These are phyloP conservation scores for Hansenula anomala DNA, from an alignment of 1,139 yeast genomes.

Conservation along the genomic window DNA sequence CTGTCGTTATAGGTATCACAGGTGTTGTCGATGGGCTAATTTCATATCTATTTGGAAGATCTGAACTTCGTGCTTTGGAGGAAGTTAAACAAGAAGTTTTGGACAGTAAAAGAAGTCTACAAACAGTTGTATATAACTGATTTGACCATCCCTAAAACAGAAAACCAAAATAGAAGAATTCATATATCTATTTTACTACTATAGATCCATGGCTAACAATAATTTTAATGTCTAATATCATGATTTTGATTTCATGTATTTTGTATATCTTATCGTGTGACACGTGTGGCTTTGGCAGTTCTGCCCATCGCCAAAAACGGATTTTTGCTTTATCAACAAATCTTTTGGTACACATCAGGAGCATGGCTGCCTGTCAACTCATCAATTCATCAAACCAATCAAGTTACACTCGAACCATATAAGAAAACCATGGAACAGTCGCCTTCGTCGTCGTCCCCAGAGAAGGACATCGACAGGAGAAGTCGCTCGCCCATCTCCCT, in stretches of 20 bases:
- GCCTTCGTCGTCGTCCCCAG: background rate
- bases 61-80: slow-evolving; percentile 69
- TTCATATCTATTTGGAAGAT: slow-evolving; percentile 72
- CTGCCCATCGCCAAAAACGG: background rate
- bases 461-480: background rate
- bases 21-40: slow-evolving; percentile 77
- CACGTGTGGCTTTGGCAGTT: background rate
- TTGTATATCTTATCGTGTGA: background rate
- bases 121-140: background rate
- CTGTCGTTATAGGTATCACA: slow-evolving; percentile 50
- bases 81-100: slow-evolving; percentile 63
- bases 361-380: too few relatives aligned
- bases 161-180: too few relatives aligned
- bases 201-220: background rate
- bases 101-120: slow-evolving; percentile 31
- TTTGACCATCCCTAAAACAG: too few relatives aligned
- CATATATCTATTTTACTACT: too few relatives aligned
- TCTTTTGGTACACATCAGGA: too few relatives aligned
- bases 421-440: too few relatives aligned
- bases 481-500: slow-evolving; percentile 2
- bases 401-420: too few relatives aligned
- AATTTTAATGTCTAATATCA: background rate
- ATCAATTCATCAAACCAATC: too few relatives aligned
- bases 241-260: background rate
- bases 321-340: too few relatives aligned